A percentile compares a stretch with the other conserved stretches of the same genome.
These are phyloP conservation scores for Rhodomyrtus psidioides DNA, from an alignment of 441 rosid genomes.

Conservation along the genomic window DNA sequence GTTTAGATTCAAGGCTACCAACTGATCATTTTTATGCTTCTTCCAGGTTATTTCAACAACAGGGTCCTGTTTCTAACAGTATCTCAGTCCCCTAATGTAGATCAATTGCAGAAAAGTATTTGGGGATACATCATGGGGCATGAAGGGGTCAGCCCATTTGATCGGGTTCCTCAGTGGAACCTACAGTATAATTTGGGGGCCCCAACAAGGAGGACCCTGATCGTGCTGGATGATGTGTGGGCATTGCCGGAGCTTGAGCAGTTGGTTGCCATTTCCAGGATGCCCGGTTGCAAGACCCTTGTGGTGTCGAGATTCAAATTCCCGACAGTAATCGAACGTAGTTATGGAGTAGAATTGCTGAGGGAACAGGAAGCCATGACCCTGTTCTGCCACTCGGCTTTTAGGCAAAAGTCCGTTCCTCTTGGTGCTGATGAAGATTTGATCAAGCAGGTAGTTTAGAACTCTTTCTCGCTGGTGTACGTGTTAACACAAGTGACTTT, in stretches of 20 bases:
- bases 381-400: conserved; percentile 66
- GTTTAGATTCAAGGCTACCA: background rate
- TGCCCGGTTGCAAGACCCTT: conserved; percentile 52
- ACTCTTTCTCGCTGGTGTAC: background rate
- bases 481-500: background rate
- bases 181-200: conserved; percentile 18
- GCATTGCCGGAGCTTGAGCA: conserved; percentile 41
- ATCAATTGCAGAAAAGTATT: conserved; percentile 29
- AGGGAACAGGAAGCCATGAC: conserved; percentile 48
- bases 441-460: conserved; percentile 51
- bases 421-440: conserved; percentile 28
- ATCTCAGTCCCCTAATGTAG: conserved; percentile 74
- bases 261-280: conserved; percentile 20
- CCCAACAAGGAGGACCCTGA: conserved; percentile 17
- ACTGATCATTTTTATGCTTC: background rate
- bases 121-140: conserved; percentile 32
- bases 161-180: conserved; percentile 22
- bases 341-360: conserved; percentile 52
- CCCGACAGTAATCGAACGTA: conserved; percentile 14
- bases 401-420: conserved; percentile 49
- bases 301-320: conserved; percentile 67
- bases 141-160: conserved; percentile 10
- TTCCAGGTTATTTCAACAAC: conserved; percentile 41
- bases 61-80: conserved; percentile 59
- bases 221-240: conserved; percentile 89